Evolutionary conservation across 208 protist genomes (phyloP).

Genomic region (Trypanosoma theileri): DNA sequence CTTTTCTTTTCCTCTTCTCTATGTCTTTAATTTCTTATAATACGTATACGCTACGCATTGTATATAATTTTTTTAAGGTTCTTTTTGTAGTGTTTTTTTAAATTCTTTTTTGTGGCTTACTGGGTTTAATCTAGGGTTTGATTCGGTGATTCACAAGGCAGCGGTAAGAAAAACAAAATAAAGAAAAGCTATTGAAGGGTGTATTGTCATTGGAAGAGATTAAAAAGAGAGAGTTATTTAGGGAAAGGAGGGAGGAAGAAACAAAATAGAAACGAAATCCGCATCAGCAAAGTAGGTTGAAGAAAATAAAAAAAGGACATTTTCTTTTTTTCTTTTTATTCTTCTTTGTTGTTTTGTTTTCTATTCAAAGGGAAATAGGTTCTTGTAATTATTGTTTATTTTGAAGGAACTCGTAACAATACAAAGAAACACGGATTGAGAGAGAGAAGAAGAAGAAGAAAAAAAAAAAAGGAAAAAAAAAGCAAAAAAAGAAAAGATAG

Average conservation of each 20-base stretch:
- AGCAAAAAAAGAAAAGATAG: too few species aligned
- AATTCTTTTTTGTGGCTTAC: neutral
- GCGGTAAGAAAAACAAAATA: neutral
- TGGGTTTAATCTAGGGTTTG: neutral
- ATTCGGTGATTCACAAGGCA: neutral
- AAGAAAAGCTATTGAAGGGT: neutral
- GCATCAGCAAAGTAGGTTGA: too few species aligned
- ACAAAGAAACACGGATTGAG: neutral
- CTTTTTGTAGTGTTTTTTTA: neutral
- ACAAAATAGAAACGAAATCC: neutral
- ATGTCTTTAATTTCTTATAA: neutral
- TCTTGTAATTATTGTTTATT: too few species aligned
- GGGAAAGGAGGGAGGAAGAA: constrained; percentile 1
- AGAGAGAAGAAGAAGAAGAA: neutral
- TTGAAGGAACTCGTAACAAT: constrained; percentile 1
- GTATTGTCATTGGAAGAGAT: too few species aligned
- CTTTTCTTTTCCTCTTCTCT: constrained; percentile 3
- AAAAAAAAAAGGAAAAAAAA: neutral
- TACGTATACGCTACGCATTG: neutral
- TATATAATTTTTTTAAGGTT: neutral
- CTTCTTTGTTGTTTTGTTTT: too few species aligned
- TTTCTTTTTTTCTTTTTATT: too few species aligned
- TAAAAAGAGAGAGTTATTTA: neutral
- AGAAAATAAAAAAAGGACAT: too few species aligned
- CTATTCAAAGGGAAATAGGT: too few species aligned